These are phyloP conservation scores for Hanseniaspora lindneri DNA, from an alignment of 805 yeast genomes.

Conservation along the genomic window DNA sequence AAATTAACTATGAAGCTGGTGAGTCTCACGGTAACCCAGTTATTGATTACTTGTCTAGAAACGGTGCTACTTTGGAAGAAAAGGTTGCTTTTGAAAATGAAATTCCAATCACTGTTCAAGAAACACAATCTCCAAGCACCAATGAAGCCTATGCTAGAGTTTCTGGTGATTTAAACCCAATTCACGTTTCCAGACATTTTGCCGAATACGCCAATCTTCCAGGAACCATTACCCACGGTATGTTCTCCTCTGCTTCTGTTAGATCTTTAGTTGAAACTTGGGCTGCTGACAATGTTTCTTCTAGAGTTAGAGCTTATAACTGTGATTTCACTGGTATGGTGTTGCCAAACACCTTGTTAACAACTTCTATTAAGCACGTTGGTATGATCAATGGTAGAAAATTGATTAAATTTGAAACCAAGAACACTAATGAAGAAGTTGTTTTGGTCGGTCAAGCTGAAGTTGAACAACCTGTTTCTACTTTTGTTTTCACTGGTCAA, in stretches of 20 bases:
- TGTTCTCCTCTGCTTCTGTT: conserved; percentile 94
- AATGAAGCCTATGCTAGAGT: conserved; percentile 95
- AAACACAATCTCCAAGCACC: conserved; percentile 75
- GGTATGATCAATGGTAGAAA: conserved; percentile 99
- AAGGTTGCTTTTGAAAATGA: conserved; percentile 81
- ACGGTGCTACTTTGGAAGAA: conserved; percentile 89
- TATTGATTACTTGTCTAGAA: conserved; percentile 79
- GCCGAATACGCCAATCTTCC: conserved; percentile 87
- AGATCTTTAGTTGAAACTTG: conserved; percentile 92
- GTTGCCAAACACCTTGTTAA: conserved; percentile 81
- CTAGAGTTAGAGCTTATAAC: conserved; percentile 88
- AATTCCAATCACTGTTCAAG: conserved; percentile 62
- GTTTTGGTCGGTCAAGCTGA: conserved; percentile 95
- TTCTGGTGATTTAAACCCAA: conserved; percentile 97
- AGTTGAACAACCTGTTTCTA: conserved; percentile 93
- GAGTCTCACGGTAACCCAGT: conserved; percentile 96
- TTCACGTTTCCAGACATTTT: conserved; percentile 91
- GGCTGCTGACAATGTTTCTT: conserved; percentile 95
- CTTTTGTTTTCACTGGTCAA: conserved; percentile 97
- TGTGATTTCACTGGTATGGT: conserved; percentile 95
- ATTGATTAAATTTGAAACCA: conserved; percentile 83
- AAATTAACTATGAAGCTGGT: conserved; percentile 79
- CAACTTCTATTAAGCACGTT: conserved; percentile 80
- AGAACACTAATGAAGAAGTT: conserved; percentile 66
- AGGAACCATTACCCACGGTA: conserved; percentile 98